Percentiles rank a stretch among this genome's conserved stretches.
Conservation (phyloP, 1,139 yeast genomes). For the Casaregolazyma lundiana region DNA sequence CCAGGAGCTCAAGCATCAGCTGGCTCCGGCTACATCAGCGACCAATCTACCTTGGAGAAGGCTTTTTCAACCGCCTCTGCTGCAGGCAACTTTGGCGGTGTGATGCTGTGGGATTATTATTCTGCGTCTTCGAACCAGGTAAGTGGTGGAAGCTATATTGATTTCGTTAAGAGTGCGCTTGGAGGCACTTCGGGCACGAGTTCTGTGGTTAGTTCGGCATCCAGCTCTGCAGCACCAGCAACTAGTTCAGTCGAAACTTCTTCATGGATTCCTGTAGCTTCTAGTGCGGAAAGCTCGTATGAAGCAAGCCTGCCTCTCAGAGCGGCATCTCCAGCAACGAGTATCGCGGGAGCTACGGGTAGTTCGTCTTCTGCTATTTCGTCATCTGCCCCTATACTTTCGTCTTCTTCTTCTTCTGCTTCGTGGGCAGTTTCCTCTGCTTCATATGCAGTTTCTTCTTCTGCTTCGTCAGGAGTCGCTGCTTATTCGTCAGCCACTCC, state of each 20-base stretch:
- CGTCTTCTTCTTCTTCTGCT: conserved; percentile 6
- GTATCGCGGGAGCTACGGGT: background rate
- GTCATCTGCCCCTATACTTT: background rate
- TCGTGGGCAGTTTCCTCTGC: conserved; percentile 10
- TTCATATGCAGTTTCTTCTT: background rate
- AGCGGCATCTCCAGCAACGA: no score
- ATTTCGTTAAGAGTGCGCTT: conserved; percentile 40
- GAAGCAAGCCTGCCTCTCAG: conserved; percentile 16
- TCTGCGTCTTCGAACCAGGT: conserved; percentile 56
- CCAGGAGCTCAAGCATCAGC: conserved; percentile 71
- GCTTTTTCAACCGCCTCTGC: conserved; percentile 36
- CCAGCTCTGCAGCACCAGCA: conserved; percentile 3
- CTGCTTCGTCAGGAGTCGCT: conserved; percentile 11
- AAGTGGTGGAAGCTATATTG: conserved; percentile 44
- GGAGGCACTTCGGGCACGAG: conserved; percentile 14
- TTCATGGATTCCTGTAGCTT: conserved; percentile 14
- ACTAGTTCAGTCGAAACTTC: conserved; percentile 10
- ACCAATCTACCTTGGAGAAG: conserved; percentile 21
- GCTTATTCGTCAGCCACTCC: background rate
- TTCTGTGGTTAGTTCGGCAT: conserved; percentile 11
- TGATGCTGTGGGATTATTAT: conserved; percentile 90
- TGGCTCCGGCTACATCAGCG: conserved; percentile 52
- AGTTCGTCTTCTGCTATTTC: background rate
- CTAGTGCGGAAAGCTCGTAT: no score
- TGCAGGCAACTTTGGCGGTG: conserved; percentile 66